A percentile compares a stretch with the other conserved stretches of the same genome.
Conservation (phyloP, 305 asterid genomes). For the Solanum hybrid region DNA sequence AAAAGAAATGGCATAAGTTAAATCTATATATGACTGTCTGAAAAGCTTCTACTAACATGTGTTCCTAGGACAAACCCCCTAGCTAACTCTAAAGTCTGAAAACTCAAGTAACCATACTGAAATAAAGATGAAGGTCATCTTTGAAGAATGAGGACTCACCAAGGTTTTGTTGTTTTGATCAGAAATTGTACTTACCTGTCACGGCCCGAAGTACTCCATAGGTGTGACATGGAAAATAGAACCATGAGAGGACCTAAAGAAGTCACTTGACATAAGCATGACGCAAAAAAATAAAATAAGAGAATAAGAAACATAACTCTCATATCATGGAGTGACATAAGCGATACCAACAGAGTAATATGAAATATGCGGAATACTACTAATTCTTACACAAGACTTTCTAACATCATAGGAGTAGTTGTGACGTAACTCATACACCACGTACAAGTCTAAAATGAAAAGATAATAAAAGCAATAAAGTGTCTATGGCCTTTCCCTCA, state of each 20-base stretch:
- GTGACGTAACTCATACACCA: not conserved
- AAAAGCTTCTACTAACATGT: not conserved
- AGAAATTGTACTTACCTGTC: not conserved
- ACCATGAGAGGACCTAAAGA: no score
- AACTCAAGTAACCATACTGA: not conserved
- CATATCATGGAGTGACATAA: no score
- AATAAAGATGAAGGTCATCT: not conserved
- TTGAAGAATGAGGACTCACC: not conserved
- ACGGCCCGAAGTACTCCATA: no score
- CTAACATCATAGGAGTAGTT: not conserved
- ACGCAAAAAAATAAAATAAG: no score
- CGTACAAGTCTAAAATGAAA: not conserved
- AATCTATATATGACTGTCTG: no score
- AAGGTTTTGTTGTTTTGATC: not conserved
- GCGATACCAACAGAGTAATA: no score
- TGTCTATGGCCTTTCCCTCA: not conserved
- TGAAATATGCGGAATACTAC: not conserved
- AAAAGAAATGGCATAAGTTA: no score
- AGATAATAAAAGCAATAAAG: not conserved
- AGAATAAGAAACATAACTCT: no score
- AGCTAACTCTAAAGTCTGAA: not conserved
- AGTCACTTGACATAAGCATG: no score
- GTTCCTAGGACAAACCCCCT: not conserved
- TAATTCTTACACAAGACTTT: not conserved
- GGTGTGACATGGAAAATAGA: no score